A percentile compares a stretch with the other conserved stretches of the same genome.
Evolutionary conservation across 768 basidiomycete genomes (phyloP).

Genomic region (Clitopilus passeckerianus): DNA sequence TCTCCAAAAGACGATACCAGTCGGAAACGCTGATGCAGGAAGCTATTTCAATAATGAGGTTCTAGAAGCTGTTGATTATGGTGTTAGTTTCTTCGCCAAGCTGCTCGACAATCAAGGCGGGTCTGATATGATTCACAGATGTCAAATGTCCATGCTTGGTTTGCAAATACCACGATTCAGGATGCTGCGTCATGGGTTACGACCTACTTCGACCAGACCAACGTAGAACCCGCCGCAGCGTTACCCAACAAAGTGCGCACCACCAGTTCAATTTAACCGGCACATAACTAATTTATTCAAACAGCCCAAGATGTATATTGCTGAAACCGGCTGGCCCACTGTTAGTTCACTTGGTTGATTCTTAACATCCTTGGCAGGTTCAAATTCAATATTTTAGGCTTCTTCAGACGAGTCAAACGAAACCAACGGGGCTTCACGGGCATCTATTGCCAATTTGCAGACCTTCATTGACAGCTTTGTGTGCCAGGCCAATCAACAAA

Average conservation of each 20-base stretch:
- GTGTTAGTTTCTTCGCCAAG: conserved; percentile 35
- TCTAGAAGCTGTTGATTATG: conserved; percentile 59
- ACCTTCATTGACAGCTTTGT: conserved; percentile 83
- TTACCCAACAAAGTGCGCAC: conserved; percentile 52
- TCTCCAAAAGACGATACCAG: conserved; percentile 56
- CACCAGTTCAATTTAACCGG: too few species aligned
- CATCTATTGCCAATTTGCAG: conserved; percentile 61
- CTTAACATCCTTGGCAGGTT: background rate
- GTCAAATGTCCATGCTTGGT: conserved; percentile 95
- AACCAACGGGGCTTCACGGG: conserved; percentile 63
- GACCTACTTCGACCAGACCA: conserved; percentile 67
- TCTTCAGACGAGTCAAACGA: conserved; percentile 51
- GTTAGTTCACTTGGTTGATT: conserved; percentile 29
- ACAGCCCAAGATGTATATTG: conserved; percentile 78
- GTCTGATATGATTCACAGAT: conserved; percentile 34
- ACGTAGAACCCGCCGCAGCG: conserved; percentile 52
- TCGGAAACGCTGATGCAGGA: conserved; percentile 87
- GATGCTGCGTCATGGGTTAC: conserved; percentile 82
- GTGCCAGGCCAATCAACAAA: conserved; percentile 79
- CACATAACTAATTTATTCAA: too few species aligned
- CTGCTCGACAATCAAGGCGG: background rate
- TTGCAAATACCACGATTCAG: conserved; percentile 68
- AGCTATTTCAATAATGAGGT: conserved; percentile 73
- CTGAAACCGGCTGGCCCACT: conserved; percentile 84
- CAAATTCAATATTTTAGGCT: conserved; percentile 27